phyloP scores from a whole-genome alignment of 257 asterid genomes.

The Misopates orontium region DNA sequence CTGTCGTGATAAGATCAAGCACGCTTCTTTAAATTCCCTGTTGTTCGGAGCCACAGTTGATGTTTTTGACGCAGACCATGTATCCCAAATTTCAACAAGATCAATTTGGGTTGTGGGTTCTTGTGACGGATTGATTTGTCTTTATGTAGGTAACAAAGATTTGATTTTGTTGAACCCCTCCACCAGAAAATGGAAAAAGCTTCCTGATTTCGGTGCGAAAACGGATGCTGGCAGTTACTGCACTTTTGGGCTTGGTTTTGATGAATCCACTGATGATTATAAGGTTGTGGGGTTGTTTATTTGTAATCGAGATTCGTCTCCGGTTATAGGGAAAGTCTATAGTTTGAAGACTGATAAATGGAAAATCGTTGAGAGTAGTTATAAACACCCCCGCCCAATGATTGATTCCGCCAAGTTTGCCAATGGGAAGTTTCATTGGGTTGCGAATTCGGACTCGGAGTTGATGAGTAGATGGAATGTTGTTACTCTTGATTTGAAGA shows the following conservation, averaged over 20 bases:
- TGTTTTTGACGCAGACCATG: slow-evolving; percentile 18
- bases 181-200: slow-evolving; percentile 34
- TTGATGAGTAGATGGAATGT: slow-evolving; percentile 37
- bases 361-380: slow-evolving; percentile 38
- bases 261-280: slow-evolving; percentile 46
- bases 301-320: slow-evolving; percentile 21
- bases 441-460: slow-evolving; percentile 24
- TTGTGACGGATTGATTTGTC: slow-evolving; percentile 56
- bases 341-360: slow-evolving; percentile 51
- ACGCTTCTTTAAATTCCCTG: slow-evolving; percentile 36
- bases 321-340: slow-evolving; percentile 41
- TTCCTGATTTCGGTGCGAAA: slow-evolving; percentile 40
- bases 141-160: slow-evolving; percentile 25
- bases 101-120: slow-evolving; percentile 42
- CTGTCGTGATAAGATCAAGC: slow-evolving; percentile 27
- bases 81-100: background rate
- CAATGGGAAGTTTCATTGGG: slow-evolving; percentile 65
- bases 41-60: slow-evolving; percentile 29
- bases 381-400: slow-evolving; percentile 33
- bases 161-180: slow-evolving; percentile 55
- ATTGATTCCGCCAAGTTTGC: slow-evolving; percentile 37
- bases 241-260: slow-evolving; percentile 54
- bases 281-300: slow-evolving; percentile 53
- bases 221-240: slow-evolving; percentile 10
- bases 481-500: slow-evolving; percentile 46